Evolutionary conservation across 1,284 basidiomycete genomes (phyloP), one percentile per base, ranked within the genome.

Genomic region (Leucoagaricus sp.): DNA sequence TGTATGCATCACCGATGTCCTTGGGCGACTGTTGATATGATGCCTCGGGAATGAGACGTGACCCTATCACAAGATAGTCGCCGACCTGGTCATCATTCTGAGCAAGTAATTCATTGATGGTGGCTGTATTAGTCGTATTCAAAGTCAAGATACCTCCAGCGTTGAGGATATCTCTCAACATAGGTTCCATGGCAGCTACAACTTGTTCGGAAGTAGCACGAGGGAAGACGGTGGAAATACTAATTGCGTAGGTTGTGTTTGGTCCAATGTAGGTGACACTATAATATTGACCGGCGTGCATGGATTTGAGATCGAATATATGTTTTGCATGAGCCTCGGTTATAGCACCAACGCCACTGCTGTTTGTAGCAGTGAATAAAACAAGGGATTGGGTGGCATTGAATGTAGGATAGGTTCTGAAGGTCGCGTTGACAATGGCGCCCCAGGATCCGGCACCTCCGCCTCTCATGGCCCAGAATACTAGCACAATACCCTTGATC

Each of bases 391-490:
- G 52, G 19, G 40, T 51, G 57, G 44, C 64, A n/a, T 36, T 61
- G 58, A 36, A 62, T 57, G 28, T 47, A 48, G 9, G 63, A 62
- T 49, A 61, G 2, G 63, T 67, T 21, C 48, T 55, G 49, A 66
- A 66, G 8, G 69, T 69, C 23, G 63, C 65, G 23, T 67, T 65
- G n/a, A 66, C 58, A 31, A 80, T 70, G 28, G 80, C 70, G 34
- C 76, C 78, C 55, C 68, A 81, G 1, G 75, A 80, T 4, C 76
- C 70, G 10, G 77, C 79, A 1, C 81, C 81, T 4, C 81, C 81
- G 0, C 80, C 82, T 21, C 78, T 73, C 44, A 83, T 63, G 0
- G 81, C 81, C 73, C 78, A 83, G 67, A 81, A 83, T 2, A 83
- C 68, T 61, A 78, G 75, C 13, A 33, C 31, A n/a, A n/a, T n/a